Percentiles rank a stretch among this genome's conserved stretches.
Evolutionary conservation across 177 flowering plant genomes (phyloP).

Genomic region (Telopea speciosissima): DNA sequence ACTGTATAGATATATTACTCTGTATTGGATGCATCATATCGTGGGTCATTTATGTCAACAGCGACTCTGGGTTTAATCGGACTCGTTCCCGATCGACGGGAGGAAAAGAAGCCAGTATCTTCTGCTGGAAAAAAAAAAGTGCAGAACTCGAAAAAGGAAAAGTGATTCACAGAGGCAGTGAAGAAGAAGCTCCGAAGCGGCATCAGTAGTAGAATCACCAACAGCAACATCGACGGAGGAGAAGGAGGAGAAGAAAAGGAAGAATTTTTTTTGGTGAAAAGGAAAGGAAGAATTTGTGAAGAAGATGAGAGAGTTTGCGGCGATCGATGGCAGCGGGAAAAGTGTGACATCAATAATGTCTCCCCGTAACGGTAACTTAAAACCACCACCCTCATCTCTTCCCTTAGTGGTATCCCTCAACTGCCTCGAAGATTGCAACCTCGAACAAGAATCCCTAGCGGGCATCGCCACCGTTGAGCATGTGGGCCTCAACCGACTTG

Average conservation of each 20-base stretch:
- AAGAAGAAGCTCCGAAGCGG: background rate
- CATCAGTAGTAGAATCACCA: background rate
- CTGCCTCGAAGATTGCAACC: conserved; percentile 76
- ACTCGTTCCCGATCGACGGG: background rate
- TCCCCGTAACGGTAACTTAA: background rate
- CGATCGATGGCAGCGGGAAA: conserved; percentile 10
- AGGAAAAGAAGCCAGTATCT: background rate
- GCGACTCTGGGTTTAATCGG: background rate
- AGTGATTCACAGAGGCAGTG: too few relatives aligned
- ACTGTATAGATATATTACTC: too few relatives aligned
- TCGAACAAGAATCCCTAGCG: conserved; percentile 65
- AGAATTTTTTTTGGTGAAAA: too few relatives aligned
- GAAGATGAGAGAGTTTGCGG: background rate
- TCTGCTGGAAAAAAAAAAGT: background rate
- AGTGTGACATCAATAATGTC: conserved; percentile 18
- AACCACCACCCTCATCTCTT: conserved; percentile 21
- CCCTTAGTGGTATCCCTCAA: conserved; percentile 82
- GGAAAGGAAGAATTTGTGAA: background rate
- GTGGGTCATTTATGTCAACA: background rate
- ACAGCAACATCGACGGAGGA: background rate
- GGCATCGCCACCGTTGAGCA: conserved; percentile 76
- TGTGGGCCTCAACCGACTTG: conserved; percentile 62
- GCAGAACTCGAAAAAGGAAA: background rate
- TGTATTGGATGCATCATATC: too few relatives aligned
- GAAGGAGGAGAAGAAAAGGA: too few relatives aligned